Evolutionary conservation across 164 flowering plant species (phyloP).

Genomic region (Litsea cubeba): DNA sequence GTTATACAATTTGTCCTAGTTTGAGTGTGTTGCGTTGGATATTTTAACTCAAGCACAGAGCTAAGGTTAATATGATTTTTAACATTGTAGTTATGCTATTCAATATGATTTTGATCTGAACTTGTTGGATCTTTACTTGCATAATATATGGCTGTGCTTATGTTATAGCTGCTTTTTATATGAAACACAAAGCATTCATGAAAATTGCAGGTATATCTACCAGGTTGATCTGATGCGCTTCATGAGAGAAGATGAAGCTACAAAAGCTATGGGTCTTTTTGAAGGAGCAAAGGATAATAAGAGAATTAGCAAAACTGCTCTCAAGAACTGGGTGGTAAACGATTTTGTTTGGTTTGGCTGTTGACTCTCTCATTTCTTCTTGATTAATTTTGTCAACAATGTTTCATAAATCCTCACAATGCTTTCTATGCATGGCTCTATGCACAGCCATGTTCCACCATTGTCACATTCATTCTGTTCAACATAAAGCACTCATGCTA

Average conservation of each 20-base stretch:
- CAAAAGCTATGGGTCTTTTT: slow-evolving; percentile 41
- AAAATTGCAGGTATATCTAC: slow-evolving; percentile 32
- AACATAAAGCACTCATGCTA: not conserved
- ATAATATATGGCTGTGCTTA: too few species aligned
- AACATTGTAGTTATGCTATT: too few species aligned
- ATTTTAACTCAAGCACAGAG: too few species aligned
- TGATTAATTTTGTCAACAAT: not conserved
- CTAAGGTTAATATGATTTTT: too few species aligned
- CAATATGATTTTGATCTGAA: too few species aligned
- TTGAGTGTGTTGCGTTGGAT: too few species aligned
- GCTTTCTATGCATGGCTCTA: not conserved
- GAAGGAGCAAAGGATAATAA: slow-evolving; percentile 43
- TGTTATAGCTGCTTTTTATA: too few species aligned
- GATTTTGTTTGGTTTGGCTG: not conserved
- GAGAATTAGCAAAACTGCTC: slow-evolving; percentile 44
- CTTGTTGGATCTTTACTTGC: too few species aligned
- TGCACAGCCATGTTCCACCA: not conserved
- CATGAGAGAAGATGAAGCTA: slow-evolving; percentile 53
- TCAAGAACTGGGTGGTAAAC: slow-evolving; percentile 67
- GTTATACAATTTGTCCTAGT: too few species aligned
- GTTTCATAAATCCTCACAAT: not conserved
- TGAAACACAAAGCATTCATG: not conserved
- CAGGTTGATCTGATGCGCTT: slow-evolving; percentile 52
- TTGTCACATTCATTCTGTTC: not conserved
- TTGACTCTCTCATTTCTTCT: not conserved